Evolutionary conservation across 2,329 filamentous ascomycete species (phyloP), one percentile per base, ranked within the genome.

Genomic region (Alternaria consortialis): DNA sequence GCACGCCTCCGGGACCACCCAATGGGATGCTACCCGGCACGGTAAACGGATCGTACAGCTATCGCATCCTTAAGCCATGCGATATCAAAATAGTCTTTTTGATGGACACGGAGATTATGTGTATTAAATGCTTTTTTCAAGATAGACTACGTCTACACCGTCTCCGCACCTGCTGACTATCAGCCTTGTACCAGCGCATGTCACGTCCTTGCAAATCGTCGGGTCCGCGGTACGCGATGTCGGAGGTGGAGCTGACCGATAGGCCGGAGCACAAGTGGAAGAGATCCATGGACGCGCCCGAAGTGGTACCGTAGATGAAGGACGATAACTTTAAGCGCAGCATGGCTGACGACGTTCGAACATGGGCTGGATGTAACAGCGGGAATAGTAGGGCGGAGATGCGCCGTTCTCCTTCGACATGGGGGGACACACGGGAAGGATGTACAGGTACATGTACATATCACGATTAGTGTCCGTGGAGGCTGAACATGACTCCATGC

Each of bases 41-140:
- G 59, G 58, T 34, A 51, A 55, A 39, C 58, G 53, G 61, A 48
- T 54, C 37, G 40, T 48, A 32, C 48, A 48, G 17, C 15, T 51
- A 34, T 62, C 32, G 51, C 40, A 39, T 52, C n/a, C 40, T 50
- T 63, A 59, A 59, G 56, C 44, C 42, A 54, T 48, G 54, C 56
- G 40, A 37, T 47, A 37, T 56, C 31, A 27, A 34, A 40, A 29
- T 63, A 42, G 27, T 46, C 25, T 58, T 40, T 42, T 37, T 50
- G 31, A 50, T 13, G 31, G 32, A 50, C 43, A 39, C 43, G 37
- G 43, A 52, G 46, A 44, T 36, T 39, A 36, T 27, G 25, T 36
- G n/a, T n/a, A 31, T 29, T 36, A 27, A n/a, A 46, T 32, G 17
- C 40, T 50, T 50, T 50, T 50, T 50, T 50, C 8, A 25, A 27